phyloP scores from a whole-genome alignment of 768 basidiomycete species.

The Gelatoporia subvermispora region DNA sequence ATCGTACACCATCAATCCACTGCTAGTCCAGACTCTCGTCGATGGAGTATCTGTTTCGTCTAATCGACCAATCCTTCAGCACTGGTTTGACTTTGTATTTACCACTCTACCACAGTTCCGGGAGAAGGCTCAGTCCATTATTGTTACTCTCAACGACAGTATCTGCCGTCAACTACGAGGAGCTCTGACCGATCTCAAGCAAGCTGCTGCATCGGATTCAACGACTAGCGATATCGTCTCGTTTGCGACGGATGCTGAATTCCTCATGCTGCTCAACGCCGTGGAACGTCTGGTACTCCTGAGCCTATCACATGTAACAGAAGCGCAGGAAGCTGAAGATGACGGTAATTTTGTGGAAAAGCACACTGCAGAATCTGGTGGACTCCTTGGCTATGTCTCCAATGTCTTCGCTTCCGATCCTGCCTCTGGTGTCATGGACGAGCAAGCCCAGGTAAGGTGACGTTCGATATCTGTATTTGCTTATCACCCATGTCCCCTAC shows the following conservation, averaged over 20 bases:
- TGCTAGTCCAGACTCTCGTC: slow-evolving; percentile 71
- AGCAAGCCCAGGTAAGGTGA: slow-evolving; percentile 51
- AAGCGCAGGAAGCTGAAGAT: slow-evolving; percentile 48
- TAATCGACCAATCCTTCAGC: slow-evolving; percentile 82
- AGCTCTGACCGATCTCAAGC: slow-evolving; percentile 51
- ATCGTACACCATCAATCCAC: slow-evolving; percentile 56
- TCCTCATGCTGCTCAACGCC: slow-evolving; percentile 78
- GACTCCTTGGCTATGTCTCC: slow-evolving; percentile 86
- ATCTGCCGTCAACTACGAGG: slow-evolving; percentile 64
- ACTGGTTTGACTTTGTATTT: slow-evolving; percentile 95
- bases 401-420: slow-evolving; percentile 84
- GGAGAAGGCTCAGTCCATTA: slow-evolving; percentile 56
- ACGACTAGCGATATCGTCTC: slow-evolving; percentile 41
- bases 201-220: slow-evolving; percentile 32
- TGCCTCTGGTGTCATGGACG: slow-evolving; percentile 39
- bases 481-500: not conserved
- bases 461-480: not conserved
- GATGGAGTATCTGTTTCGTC: slow-evolving; percentile 68
- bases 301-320: slow-evolving; percentile 56
- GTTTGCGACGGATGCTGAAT: slow-evolving; percentile 70
- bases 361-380: slow-evolving; percentile 46
- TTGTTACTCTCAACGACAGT: slow-evolving; percentile 76
- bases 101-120: slow-evolving; percentile 88
- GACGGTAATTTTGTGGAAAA: slow-evolving; percentile 52
- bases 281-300: slow-evolving; percentile 79